Base-by-base conservation (phyloP, 192 early-diverging fungal species). In the Coemansia sp. region DNA sequence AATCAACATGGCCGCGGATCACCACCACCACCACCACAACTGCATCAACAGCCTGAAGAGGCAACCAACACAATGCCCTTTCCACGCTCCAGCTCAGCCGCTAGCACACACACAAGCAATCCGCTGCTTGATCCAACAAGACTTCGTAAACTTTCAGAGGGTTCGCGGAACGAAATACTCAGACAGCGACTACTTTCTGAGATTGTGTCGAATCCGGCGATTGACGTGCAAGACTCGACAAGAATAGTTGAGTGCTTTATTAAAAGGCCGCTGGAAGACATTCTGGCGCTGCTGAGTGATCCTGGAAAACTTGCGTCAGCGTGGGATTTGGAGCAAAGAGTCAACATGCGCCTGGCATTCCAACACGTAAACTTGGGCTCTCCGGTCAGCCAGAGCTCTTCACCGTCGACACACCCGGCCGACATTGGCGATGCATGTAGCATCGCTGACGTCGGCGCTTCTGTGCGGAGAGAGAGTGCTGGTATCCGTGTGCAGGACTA, bases 211-310 rank as follows among this genome's bases (percentile, higher is more conserved):
- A 80, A 78, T 57, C 75, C 83, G 1, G 69, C 57, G 11, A 55
- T 84, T 11, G 72, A 74, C 27, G 60, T 70, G 4, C 61, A 36
- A 23, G 83, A 80, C 23, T 71, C 78, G 25, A 62, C 57, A 7
- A 58, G 57, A 5, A 59, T 75, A 14, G 75, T 71, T 17, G 57
- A 54, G 27, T 58, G 58, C 66, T 71, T 84, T 57, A 27, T 64
- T 10, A 54, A 57, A 64, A 64, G 67, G 21, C 57, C 70, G 2
- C 33, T 84, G 6, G 83, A 80, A 25, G 78, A 80, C 51, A 46
- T 84, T 4, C 46, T 84, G 56, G 71, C 66, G 14, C 63, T 84
- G 58, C 66, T 84, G 20, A 52, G 70, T 46, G 82, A 84, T 46
- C 74, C 70, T 0, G 52, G 31, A 29, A 56, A 74, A 27, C 66